phyloP scores from a whole-genome alignment of 2,329 filamentous ascomycete species.

The Aureobasidium sp. region DNA sequence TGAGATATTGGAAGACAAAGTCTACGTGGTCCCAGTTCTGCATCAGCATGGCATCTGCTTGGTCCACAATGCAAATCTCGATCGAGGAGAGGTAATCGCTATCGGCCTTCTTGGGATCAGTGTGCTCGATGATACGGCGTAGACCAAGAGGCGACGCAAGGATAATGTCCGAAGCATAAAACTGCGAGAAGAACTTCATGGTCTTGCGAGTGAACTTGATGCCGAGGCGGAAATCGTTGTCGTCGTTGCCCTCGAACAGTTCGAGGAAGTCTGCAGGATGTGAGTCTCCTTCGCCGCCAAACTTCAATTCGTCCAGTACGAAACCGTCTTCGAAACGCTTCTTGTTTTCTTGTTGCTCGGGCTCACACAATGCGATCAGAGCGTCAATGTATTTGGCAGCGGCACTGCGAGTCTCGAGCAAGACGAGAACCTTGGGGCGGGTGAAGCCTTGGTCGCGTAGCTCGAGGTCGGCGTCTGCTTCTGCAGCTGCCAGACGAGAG shows the following conservation, averaged over 20 bases:
- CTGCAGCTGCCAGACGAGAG: conserved; percentile 61
- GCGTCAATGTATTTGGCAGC: conserved; percentile 72
- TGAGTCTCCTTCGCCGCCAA: conserved; percentile 52
- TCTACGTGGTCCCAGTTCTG: conserved; percentile 98
- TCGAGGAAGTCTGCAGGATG: conserved; percentile 83
- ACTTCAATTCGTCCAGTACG: conserved; percentile 59
- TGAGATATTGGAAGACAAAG: conserved; percentile 85
- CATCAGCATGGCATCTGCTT: conserved; percentile 89
- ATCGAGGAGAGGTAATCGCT: conserved; percentile 91
- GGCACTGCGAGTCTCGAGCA: conserved; percentile 81
- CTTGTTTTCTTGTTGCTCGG: conserved; percentile 90
- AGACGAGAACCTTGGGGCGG: conserved; percentile 82
- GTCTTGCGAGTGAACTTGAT: conserved; percentile 96
- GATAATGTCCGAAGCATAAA: conserved; percentile 95
- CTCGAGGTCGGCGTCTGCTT: conserved; percentile 57
- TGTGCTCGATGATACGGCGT: conserved; percentile 79
- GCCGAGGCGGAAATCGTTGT: conserved; percentile 95
- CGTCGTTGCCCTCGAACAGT: conserved; percentile 88
- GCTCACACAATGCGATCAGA: conserved; percentile 67
- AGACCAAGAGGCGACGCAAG: conserved; percentile 84
- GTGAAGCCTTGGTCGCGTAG: conserved; percentile 93
- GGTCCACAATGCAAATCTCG: conserved; percentile 83
- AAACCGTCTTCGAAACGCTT: conserved; percentile 87
- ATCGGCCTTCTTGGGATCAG: conserved; percentile 64
- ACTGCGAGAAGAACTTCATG: conserved; percentile 87